phyloP scores from a whole-genome alignment of 495 filamentous ascomycete genomes.

The Penicillium herquei region DNA sequence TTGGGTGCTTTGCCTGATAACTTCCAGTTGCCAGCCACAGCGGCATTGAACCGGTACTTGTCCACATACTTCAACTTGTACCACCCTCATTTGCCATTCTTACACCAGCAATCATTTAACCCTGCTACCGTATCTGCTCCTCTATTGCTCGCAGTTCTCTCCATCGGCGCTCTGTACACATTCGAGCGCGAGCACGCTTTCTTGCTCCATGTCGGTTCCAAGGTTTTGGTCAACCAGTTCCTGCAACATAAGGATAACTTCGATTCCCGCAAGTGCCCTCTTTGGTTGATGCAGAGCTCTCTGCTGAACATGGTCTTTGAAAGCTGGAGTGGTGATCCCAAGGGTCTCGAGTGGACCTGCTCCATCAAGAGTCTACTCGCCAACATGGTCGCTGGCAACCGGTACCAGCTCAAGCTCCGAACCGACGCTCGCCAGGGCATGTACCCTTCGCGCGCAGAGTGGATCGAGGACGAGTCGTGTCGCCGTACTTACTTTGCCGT shows the following conservation, averaged over 20 bases:
- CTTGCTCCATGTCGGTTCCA: conserved; percentile 96
- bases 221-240: conserved; percentile 94
- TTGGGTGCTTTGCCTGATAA: conserved; percentile 81
- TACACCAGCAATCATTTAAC: conserved; percentile 90
- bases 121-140: conserved; percentile 75
- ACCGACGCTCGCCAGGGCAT: conserved; percentile 81
- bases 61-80: conserved; percentile 96
- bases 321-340: conserved; percentile 97
- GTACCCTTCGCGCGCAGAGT: conserved; percentile 78
- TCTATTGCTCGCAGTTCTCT: conserved; percentile 85
- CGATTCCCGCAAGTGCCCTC: conserved; percentile 94
- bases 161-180: conserved; percentile 93
- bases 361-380: conserved; percentile 96
- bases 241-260: conserved; percentile 97
- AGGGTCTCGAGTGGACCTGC: conserved; percentile 97
- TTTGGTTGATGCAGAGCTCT: conserved; percentile 97
- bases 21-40: conserved; percentile 79
- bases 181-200: conserved; percentile 96
- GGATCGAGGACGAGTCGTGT: conserved; percentile 96
- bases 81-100: conserved; percentile 94
- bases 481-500: conserved; percentile 98
- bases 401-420: conserved; percentile 91
- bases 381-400: conserved; percentile 97
- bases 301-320: conserved; percentile 98
- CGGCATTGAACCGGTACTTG: conserved; percentile 82